phyloP scores from a whole-genome alignment of 805 yeast genomes.

The Ogataea ganodermae region DNA sequence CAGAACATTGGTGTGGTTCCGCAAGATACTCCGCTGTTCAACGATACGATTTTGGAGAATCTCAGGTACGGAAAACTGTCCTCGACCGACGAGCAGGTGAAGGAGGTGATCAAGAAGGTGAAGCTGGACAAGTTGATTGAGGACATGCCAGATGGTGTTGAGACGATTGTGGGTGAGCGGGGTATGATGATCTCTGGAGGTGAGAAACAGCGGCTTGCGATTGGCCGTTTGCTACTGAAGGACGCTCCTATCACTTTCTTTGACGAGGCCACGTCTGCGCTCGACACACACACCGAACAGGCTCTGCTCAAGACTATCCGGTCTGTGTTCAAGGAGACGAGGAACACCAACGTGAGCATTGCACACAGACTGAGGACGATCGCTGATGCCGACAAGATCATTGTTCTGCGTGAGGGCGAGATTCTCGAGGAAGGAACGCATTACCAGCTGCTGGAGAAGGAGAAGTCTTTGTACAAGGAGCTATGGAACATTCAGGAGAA shows the following conservation, averaged over 20 bases:
- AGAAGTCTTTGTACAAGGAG: slow-evolving; percentile 67
- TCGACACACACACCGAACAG: slow-evolving; percentile 96
- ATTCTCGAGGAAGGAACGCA: slow-evolving; percentile 93
- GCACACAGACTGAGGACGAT: slow-evolving; percentile 94
- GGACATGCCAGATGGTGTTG: slow-evolving; percentile 79
- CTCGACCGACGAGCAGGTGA: slow-evolving; percentile 74
- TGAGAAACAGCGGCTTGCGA: slow-evolving; percentile 93
- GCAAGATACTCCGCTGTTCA: slow-evolving; percentile 94
- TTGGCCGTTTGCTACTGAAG: slow-evolving; percentile 86
- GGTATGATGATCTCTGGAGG: slow-evolving; percentile 99
- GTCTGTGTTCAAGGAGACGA: slow-evolving; percentile 55
- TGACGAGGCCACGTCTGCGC: slow-evolving; percentile 95
- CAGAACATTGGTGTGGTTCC: slow-evolving; percentile 88
- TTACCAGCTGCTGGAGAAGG: slow-evolving; percentile 51
- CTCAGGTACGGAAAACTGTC: slow-evolving; percentile 79
- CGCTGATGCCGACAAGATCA: slow-evolving; percentile 91
- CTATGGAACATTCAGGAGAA: slow-evolving; percentile 94
- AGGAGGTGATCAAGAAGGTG: slow-evolving; percentile 64
- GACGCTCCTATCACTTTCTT: slow-evolving; percentile 88
- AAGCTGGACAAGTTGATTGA: slow-evolving; percentile 61
- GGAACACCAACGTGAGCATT: slow-evolving; percentile 80
- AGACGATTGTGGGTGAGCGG: slow-evolving; percentile 91
- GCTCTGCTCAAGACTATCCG: slow-evolving; percentile 74
- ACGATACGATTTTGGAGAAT: slow-evolving; percentile 85
- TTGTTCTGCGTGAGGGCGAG: slow-evolving; percentile 75